phyloP scores from a whole-genome alignment of 2,329 filamentous ascomycete genomes.

The Apiospora hydei region DNA sequence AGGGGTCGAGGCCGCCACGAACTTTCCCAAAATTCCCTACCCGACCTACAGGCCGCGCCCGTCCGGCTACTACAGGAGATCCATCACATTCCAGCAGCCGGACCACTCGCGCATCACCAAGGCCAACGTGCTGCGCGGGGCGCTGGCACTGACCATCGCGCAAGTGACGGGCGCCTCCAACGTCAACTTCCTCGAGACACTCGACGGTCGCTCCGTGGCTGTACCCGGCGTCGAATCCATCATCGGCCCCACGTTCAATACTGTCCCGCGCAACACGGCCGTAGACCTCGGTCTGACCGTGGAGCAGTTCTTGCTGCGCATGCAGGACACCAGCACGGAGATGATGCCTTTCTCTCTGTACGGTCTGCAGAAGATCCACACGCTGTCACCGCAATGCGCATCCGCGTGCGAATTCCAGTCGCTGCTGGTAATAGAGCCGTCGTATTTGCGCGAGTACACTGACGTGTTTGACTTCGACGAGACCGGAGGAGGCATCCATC shows the following conservation, averaged over 20 bases:
- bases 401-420: neutral
- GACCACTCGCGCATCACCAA: neutral
- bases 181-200: neutral
- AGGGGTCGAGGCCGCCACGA: neutral
- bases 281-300: neutral
- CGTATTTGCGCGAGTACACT: neutral
- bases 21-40: neutral
- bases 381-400: neutral
- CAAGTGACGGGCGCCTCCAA: neutral
- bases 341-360: neutral
- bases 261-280: neutral
- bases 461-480: neutral
- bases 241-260: neutral
- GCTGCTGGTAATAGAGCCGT: neutral
- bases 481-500: neutral
- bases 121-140: neutral
- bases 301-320: neutral
- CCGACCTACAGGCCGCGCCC: neutral
- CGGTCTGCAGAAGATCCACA: neutral
- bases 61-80: neutral
- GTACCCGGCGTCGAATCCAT: neutral
- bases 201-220: neutral
- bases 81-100: neutral
- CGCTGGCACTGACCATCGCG: neutral
- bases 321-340: neutral